These are phyloP conservation scores for Porcisia hertigi DNA, from an alignment of 208 protist species.

Conservation along the genomic window DNA sequence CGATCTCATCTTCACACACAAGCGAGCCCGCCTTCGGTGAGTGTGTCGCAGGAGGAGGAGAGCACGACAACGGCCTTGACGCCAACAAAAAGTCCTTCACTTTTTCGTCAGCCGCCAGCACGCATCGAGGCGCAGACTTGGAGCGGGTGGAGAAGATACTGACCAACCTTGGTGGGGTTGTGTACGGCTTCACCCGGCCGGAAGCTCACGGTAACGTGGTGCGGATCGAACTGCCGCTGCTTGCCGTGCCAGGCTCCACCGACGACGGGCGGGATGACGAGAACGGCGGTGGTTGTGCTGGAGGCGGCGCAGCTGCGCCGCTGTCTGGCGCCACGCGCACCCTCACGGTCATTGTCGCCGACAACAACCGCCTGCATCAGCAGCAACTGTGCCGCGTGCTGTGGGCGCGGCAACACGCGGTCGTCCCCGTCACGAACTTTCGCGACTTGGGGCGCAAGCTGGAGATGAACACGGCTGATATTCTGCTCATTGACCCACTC, in stretches of 20 bases:
- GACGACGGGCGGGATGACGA: constrained; percentile 43
- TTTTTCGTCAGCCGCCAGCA: neutral
- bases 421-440: constrained; percentile 79
- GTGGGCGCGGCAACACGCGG: constrained; percentile 82
- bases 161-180: constrained; percentile 54
- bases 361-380: constrained; percentile 66
- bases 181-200: constrained; percentile 67
- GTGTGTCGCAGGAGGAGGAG: neutral
- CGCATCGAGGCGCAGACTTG: constrained; percentile 29
- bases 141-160: constrained; percentile 48
- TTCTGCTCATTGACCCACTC: constrained; percentile 83
- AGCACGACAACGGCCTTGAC: constrained; percentile 1
- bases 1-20: neutral
- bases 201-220: constrained; percentile 58
- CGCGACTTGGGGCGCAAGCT: constrained; percentile 73
- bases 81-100: neutral
- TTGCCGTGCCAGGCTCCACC: constrained; percentile 61
- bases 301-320: neutral
- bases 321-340: constrained; percentile 27
- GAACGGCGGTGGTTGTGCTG: constrained; percentile 8
- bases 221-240: constrained; percentile 73
- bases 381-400: constrained; percentile 74
- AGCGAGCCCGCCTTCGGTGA: neutral
- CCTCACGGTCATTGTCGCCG: constrained; percentile 78
- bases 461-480: constrained; percentile 53